Evolutionary conservation across 805 yeast species (phyloP), one percentile per base, ranked within the genome.

Genomic region (Lachancea dasiensis): DNA sequence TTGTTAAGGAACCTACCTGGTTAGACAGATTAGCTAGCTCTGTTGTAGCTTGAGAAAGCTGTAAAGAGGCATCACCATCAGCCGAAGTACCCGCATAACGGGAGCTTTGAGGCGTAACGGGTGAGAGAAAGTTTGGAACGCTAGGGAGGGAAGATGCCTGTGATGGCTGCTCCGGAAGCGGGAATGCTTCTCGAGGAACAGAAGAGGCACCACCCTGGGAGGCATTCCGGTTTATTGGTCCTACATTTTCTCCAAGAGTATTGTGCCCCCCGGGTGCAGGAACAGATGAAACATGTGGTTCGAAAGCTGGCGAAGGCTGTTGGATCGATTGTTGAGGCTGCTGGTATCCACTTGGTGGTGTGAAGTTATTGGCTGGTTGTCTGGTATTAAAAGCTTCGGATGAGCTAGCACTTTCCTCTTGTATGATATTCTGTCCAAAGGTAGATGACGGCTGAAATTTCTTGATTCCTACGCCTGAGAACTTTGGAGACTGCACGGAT

Each of bases 1-100:
- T 63, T 1, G 87, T 73, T 46, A 90, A 66, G 0, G 95, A 82
- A 46, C 77, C 77, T 46, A 86, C 80, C 64, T 89, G 95, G 50
- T 81, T 85, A 0, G 95, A 82, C 28, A 84, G 69, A 49, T 89
- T 86, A 11, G 95, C 95, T 58, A 86, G 73, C 50, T 86, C 95
- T 5, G 87, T 74, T 5, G 92, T 77, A 3, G 95, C 90, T 43
- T 75, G 74, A 1, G 95, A 77, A 34, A 86, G 65, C 52, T 80
- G 77, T 20, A 79, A 77, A 1, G 85, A 72, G 1, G 80, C 70
- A 36, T 74, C 84, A 10, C 66, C 51, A 42, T 79, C 81, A 0
- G 81, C 78, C 38, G 75, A 64, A 35, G 79, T 58, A 44, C 78
- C 85, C 39, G 58, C 62, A 37, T 70, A 67, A 3, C 42, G 44